phyloP scores from a whole-genome alignment of 2,329 filamentous ascomycete genomes.

The Thermochaetoides dissita region DNA sequence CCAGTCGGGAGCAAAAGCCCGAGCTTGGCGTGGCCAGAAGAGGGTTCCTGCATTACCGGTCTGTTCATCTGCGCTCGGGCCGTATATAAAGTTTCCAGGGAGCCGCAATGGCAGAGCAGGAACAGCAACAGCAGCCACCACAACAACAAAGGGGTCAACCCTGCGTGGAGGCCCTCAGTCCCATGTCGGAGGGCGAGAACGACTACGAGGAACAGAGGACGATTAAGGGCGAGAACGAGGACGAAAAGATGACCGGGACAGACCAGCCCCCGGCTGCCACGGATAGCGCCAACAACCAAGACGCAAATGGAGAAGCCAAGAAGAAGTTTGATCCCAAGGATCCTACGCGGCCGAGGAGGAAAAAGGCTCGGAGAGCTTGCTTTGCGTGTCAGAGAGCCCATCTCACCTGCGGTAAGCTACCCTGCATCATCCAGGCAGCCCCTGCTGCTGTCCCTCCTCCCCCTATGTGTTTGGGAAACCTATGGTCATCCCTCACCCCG shows the following conservation, averaged over 20 bases:
- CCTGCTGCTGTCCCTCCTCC: background rate
- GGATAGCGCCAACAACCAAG: constrained; percentile 21
- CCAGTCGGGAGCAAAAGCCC: constrained; percentile 6
- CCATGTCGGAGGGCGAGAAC: constrained; percentile 45
- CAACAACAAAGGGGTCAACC: constrained; percentile 40
- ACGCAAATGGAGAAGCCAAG: constrained; percentile 38
- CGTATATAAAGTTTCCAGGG: constrained; percentile 28
- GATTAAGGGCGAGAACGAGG: constrained; percentile 35
- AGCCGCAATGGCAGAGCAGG: no score
- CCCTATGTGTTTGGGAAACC: no score
- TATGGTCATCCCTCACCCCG: no score
- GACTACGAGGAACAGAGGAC: constrained; percentile 34
- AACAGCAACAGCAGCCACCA: constrained; percentile 24
- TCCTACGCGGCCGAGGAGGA: constrained; percentile 72
- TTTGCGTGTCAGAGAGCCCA: constrained; percentile 95
- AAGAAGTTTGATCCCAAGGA: constrained; percentile 77
- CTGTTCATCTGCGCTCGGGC: constrained; percentile 8
- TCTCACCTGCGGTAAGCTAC: constrained; percentile 84
- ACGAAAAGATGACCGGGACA: constrained; percentile 34
- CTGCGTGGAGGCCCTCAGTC: constrained; percentile 42
- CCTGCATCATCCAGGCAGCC: background rate
- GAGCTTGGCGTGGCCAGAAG: constrained; percentile 6
- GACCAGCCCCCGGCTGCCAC: constrained; percentile 28
- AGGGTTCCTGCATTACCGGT: constrained; percentile 13
- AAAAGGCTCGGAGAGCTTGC: constrained; percentile 91